Conservation (phyloP, 768 basidiomycete genomes). For the Lenzites betulinus region DNA sequence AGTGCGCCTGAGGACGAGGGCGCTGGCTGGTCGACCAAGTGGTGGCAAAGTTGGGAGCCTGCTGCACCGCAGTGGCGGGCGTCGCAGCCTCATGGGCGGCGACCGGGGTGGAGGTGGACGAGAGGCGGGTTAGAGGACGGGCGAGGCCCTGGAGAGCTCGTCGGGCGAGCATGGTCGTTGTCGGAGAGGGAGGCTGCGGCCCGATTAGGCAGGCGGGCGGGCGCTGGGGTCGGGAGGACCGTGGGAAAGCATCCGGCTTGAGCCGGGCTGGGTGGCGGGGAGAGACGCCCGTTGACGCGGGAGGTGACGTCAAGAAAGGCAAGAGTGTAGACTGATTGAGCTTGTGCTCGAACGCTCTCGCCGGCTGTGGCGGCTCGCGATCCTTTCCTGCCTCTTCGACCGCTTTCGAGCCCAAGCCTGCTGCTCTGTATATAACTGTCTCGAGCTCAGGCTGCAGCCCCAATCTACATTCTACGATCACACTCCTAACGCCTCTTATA, state of each 20-base stretch:
- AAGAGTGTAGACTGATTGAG: constrained; percentile 6
- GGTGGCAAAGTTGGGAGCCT: constrained; percentile 80
- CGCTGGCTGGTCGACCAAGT: constrained; percentile 89
- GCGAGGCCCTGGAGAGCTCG: constrained; percentile 29
- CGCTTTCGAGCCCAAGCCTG: background rate
- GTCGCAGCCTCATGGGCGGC: constrained; percentile 25
- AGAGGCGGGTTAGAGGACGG: constrained; percentile 32
- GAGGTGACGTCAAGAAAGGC: constrained; percentile 17
- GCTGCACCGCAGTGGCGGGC: constrained; percentile 45
- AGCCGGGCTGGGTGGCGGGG: constrained; percentile 7
- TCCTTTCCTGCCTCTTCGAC: constrained; percentile 10
- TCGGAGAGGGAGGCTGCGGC: constrained; percentile 8
- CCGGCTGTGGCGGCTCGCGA: constrained; percentile 6
- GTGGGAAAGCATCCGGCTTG: constrained; percentile 19
- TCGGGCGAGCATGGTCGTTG: constrained; percentile 32
- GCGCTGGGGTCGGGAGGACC: constrained; percentile 7
- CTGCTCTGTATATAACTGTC: constrained; percentile 14
- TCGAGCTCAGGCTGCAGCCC: background rate
- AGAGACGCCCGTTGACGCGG: background rate
- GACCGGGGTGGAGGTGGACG: constrained; percentile 27
- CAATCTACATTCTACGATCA: constrained; percentile 11
- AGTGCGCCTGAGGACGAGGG: constrained; percentile 57
- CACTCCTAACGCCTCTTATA: constrained; percentile 6
- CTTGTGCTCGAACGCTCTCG: constrained; percentile 21
- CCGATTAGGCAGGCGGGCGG: constrained; percentile 13